A percentile compares a stretch with the other conserved stretches of the same genome.
Conservation (phyloP, 176 grass and related monocot species). For the Microstegium vimineum region DNA sequence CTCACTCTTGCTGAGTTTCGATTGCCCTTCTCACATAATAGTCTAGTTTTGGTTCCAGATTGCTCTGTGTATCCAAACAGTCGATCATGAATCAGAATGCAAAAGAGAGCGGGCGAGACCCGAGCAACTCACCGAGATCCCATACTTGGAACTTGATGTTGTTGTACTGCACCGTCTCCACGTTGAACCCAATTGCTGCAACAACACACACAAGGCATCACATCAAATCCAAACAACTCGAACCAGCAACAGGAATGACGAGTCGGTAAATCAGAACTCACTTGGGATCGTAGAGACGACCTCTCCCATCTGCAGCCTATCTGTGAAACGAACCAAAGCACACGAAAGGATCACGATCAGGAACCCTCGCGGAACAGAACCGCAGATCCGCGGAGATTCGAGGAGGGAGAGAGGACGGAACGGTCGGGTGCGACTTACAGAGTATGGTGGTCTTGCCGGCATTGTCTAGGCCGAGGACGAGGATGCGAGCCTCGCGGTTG, state of each 20-base stretch:
- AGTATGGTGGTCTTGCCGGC: conserved; percentile 98
- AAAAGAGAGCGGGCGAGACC: not conserved
- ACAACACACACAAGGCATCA: conserved; percentile 14
- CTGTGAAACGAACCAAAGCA: conserved; percentile 34
- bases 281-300: conserved; percentile 97
- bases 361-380: not conserved
- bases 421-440: conserved; percentile 38
- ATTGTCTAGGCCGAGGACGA: conserved; percentile 95
- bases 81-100: not conserved
- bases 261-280: conserved; percentile 38
- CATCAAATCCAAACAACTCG: not conserved
- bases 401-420: not conserved
- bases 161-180: conserved; percentile 98
- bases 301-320: conserved; percentile 98
- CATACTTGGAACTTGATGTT: conserved; percentile 98
- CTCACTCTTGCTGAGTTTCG: not conserved
- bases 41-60: not conserved
- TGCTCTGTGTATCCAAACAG: not conserved
- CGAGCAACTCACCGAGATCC: conserved; percentile 69
- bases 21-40: not conserved
- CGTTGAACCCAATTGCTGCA: conserved; percentile 96
- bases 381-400: conserved; percentile 35
- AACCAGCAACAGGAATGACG: not conserved
- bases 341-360: conserved; percentile 28
- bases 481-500: conserved; percentile 97